These are phyloP conservation scores for Cylindrodendrum hubeiense DNA, from an alignment of 2,329 filamentous ascomycete genomes.

Conservation along the genomic window DNA sequence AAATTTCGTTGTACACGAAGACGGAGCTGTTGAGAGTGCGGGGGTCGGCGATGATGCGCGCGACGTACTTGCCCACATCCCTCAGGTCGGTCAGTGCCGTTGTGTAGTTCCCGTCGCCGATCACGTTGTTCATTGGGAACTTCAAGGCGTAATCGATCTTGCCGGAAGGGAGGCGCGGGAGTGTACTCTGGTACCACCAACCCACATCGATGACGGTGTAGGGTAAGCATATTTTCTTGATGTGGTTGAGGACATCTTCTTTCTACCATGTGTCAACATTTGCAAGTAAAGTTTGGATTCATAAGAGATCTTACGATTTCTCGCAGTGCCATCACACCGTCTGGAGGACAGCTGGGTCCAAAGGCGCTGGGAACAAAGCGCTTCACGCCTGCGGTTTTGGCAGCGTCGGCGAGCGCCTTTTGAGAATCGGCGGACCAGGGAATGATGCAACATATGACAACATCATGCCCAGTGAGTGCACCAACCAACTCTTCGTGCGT, in stretches of 20 bases:
- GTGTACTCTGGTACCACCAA: slow-evolving; percentile 67
- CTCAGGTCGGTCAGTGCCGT: slow-evolving; percentile 60
- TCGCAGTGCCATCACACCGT: slow-evolving; percentile 2
- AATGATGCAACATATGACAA: slow-evolving; percentile 2
- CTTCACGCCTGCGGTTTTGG: slow-evolving; percentile 16
- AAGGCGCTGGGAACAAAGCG: slow-evolving; percentile 18
- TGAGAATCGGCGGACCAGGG: background rate
- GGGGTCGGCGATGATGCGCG: slow-evolving; percentile 62
- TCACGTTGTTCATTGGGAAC: slow-evolving; percentile 51
- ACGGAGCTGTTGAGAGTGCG: slow-evolving; percentile 66
- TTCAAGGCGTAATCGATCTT: slow-evolving; percentile 41
- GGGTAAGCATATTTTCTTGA: slow-evolving; percentile 60
- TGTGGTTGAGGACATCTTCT: slow-evolving; percentile 62
- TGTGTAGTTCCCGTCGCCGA: slow-evolving; percentile 58
- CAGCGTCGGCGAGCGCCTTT: slow-evolving; percentile 14
- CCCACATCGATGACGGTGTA: slow-evolving; percentile 70
- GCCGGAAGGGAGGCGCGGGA: slow-evolving; percentile 44
- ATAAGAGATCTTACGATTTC: background rate
- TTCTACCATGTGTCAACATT: slow-evolving; percentile 48
- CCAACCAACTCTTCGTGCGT: slow-evolving; percentile 2
- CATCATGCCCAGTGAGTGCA: slow-evolving; percentile 8
- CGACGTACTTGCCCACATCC: slow-evolving; percentile 65
- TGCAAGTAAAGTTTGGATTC: background rate
- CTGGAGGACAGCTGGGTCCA: background rate
- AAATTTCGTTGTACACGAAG: slow-evolving; percentile 59